Percentiles rank a stretch among this genome's conserved stretches.
phyloP scores from a whole-genome alignment of 371 early-diverging fungal species.

The Lichtheimia corymbifera region DNA sequence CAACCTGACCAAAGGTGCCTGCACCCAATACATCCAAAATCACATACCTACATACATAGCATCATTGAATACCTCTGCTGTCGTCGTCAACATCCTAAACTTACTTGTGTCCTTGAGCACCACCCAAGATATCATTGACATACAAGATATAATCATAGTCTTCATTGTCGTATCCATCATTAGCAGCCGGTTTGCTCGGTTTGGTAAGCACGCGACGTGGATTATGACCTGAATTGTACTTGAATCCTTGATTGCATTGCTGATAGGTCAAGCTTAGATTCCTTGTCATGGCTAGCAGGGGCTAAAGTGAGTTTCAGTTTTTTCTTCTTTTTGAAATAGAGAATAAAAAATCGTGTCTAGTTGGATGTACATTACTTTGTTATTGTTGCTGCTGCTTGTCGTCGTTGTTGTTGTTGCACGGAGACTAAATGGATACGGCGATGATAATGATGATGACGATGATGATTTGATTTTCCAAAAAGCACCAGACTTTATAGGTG shows the following conservation, averaged over 20 bases:
- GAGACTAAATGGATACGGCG: too few relatives aligned
- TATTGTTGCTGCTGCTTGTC: neutral
- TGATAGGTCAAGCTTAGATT: slow-evolving; percentile 26
- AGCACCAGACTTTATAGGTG: too few relatives aligned
- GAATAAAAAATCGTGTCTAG: too few relatives aligned
- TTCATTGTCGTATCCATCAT: slow-evolving; percentile 92
- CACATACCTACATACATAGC: slow-evolving; percentile 54
- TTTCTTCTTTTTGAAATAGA: too few relatives aligned
- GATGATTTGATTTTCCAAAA: too few relatives aligned
- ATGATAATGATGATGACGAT: too few relatives aligned
- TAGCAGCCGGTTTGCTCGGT: slow-evolving; percentile 81
- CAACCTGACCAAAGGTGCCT: slow-evolving; percentile 99
- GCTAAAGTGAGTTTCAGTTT: slow-evolving; percentile 1
- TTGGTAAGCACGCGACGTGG: slow-evolving; percentile 92
- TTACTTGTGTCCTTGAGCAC: slow-evolving; percentile 75
- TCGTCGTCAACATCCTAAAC: neutral
- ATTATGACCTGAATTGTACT: slow-evolving; percentile 71
- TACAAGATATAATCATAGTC: slow-evolving; percentile 92
- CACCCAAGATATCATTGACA: slow-evolving; percentile 86
- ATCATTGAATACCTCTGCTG: neutral
- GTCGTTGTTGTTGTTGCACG: neutral
- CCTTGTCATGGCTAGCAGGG: slow-evolving; percentile 20
- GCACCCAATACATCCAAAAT: slow-evolving; percentile 90
- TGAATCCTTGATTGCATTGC: slow-evolving; percentile 67
- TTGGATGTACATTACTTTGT: neutral